Conservation (phyloP, 441 rosid genomes). For the Gossypium trilobum region DNA sequence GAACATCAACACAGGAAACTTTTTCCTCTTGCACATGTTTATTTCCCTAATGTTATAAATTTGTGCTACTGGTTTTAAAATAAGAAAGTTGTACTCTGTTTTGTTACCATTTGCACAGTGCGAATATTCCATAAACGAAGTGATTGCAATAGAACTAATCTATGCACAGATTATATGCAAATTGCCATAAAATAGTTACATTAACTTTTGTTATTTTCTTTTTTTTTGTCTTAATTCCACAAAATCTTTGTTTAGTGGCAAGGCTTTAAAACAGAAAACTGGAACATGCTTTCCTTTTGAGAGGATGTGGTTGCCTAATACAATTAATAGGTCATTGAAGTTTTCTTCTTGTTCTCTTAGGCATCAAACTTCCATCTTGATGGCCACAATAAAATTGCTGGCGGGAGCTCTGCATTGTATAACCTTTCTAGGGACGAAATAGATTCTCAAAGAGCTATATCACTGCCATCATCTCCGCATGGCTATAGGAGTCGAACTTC, state of each 20-base stretch:
- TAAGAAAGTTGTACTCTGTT: not conserved
- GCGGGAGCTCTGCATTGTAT: constrained; percentile 53
- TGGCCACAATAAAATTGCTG: constrained; percentile 50
- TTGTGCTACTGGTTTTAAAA: not conserved
- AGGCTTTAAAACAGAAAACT: not conserved
- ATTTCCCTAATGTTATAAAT: not conserved
- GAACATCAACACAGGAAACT: not conserved
- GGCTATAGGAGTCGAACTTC: constrained; percentile 56
- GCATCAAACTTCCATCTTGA: constrained; percentile 47
- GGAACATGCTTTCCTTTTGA: not conserved
- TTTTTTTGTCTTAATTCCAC: not conserved
- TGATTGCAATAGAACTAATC: constrained; percentile 1
- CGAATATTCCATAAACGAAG: not conserved
- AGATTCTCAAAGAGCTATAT: constrained; percentile 83
- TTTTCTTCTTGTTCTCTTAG: constrained; percentile 27
- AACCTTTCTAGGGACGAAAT: constrained; percentile 42
- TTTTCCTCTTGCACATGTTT: not conserved
- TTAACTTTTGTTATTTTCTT: not conserved
- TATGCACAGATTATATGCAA: not conserved
- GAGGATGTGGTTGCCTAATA: not conserved
- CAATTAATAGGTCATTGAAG: not conserved
- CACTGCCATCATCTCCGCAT: constrained; percentile 92
- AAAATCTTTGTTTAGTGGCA: not conserved
- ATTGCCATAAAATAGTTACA: not conserved
- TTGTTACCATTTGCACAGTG: not conserved